These are phyloP conservation scores for Globisporangium spiculum DNA, from an alignment of 352 stramenopile genomes.

Conservation along the genomic window DNA sequence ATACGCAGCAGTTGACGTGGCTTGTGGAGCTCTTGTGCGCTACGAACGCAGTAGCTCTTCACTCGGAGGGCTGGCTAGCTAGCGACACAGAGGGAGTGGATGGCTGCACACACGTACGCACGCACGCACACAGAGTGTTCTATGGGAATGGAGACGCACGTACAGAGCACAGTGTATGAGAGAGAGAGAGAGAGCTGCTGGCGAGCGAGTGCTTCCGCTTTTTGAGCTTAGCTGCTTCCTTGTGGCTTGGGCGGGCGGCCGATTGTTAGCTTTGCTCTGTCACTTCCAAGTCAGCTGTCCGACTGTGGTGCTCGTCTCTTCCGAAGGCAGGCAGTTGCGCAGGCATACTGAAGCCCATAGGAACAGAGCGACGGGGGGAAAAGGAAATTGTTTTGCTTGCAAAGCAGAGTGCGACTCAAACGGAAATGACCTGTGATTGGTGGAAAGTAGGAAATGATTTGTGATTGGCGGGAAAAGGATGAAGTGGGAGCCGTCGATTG, in stretches of 20 bases:
- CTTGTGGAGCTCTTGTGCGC: background rate
- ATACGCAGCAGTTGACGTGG: background rate
- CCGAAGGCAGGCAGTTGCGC: background rate
- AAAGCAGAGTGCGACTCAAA: background rate
- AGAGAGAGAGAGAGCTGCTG: background rate
- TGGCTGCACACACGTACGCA: background rate
- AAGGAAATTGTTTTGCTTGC: background rate
- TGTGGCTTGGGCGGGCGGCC: background rate
- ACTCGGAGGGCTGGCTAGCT: background rate
- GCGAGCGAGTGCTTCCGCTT: background rate
- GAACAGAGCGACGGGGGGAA: slow-evolving; percentile 1
- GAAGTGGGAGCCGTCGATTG: background rate
- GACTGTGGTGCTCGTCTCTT: slow-evolving; percentile 8
- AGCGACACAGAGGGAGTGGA: background rate
- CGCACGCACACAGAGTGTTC: background rate
- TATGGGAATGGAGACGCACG: background rate
- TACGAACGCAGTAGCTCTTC: background rate
- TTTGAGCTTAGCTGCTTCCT: background rate
- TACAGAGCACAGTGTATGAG: background rate
- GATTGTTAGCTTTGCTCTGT: background rate
- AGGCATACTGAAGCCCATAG: slow-evolving; percentile 5
- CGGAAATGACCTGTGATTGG: background rate
- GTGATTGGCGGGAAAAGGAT: slow-evolving; percentile 1
- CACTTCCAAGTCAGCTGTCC: slow-evolving; percentile 9
- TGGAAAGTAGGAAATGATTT: background rate